phyloP scores from a whole-genome alignment of 305 asterid species.

The Andrographis paniculata region DNA sequence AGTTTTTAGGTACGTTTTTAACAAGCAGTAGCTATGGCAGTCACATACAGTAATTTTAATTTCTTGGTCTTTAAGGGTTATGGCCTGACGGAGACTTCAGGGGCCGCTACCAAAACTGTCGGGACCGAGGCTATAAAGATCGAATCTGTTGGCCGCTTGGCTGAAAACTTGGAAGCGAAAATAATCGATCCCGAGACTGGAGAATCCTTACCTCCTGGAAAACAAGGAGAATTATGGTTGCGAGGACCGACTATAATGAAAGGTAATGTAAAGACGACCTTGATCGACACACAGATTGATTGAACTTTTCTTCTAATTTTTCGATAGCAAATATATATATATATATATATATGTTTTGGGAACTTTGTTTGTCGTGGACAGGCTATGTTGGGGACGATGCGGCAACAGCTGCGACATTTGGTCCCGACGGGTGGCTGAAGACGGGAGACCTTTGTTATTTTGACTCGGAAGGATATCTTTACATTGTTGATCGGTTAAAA shows the following conservation, averaged over 20 bases:
- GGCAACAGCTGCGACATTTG: conserved; percentile 66
- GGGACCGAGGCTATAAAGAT: conserved; percentile 38
- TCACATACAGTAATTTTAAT: too few relatives aligned
- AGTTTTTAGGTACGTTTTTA: too few relatives aligned
- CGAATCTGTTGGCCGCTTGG: conserved; percentile 72
- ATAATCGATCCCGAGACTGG: conserved; percentile 69
- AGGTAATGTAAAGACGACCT: conserved; percentile 62
- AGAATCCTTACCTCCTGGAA: conserved; percentile 60
- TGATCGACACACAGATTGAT: too few relatives aligned
- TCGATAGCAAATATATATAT: too few relatives aligned
- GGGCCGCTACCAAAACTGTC: conserved; percentile 46
- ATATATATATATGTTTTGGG: too few relatives aligned
- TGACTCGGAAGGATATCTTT: conserved; percentile 67
- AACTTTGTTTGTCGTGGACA: conserved; percentile 12
- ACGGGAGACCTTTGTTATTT: conserved; percentile 93
- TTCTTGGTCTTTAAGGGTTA: conserved; percentile 71
- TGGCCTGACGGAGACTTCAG: conserved; percentile 82
- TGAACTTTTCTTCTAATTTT: too few relatives aligned
- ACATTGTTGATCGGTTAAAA: conserved; percentile 76
- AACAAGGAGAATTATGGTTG: conserved; percentile 77
- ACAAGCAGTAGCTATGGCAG: too few relatives aligned
- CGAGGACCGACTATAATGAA: conserved; percentile 71
- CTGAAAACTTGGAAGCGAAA: conserved; percentile 61
- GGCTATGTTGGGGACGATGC: conserved; percentile 58
- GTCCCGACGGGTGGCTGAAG: conserved; percentile 84